These are phyloP conservation scores for Schwanniomyces pseudopolymorphus DNA, from an alignment of 805 yeast genomes.

Conservation along the genomic window DNA sequence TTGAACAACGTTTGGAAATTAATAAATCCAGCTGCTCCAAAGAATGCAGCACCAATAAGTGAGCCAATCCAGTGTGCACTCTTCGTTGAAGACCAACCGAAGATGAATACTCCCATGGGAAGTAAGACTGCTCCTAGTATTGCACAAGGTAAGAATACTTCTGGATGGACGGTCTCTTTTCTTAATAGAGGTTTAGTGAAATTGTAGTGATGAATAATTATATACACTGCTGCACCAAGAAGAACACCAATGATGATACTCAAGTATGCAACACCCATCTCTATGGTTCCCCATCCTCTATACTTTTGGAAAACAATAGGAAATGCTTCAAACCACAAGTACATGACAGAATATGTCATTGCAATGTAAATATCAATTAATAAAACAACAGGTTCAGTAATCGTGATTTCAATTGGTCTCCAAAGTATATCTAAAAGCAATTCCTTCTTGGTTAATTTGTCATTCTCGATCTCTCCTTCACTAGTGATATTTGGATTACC, in stretches of 20 bases:
- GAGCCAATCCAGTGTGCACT: slow-evolving; percentile 47
- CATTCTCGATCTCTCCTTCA: slow-evolving; percentile 34
- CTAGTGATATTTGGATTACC: slow-evolving; percentile 42
- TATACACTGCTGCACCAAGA: slow-evolving; percentile 37
- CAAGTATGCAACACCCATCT: slow-evolving; percentile 49
- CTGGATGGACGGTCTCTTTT: slow-evolving; percentile 28
- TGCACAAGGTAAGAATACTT: slow-evolving; percentile 32
- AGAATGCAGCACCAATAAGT: slow-evolving; percentile 37
- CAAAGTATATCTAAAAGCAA: slow-evolving; percentile 30
- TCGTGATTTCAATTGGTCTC: slow-evolving; percentile 51
- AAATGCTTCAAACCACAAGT: slow-evolving; percentile 59
- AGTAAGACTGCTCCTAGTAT: slow-evolving; percentile 36
- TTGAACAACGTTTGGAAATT: slow-evolving; percentile 50
- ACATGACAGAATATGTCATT: slow-evolving; percentile 51
- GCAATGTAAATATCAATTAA: slow-evolving; percentile 53
- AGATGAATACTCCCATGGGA: slow-evolving; percentile 40
- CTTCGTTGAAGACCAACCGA: slow-evolving; percentile 44
- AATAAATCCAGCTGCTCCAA: slow-evolving; percentile 35
- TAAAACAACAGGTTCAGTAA: slow-evolving; percentile 57
- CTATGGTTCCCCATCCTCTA: slow-evolving; percentile 48
- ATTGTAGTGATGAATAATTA: slow-evolving; percentile 18
- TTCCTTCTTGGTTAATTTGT: slow-evolving; percentile 3
- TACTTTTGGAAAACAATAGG: slow-evolving; percentile 52
- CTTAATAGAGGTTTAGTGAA: slow-evolving; percentile 14
- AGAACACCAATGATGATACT: slow-evolving; percentile 45